Base-by-base conservation (phyloP, 2,329 filamentous ascomycete species). In the Pseudogymnoascus sp. region DNA sequence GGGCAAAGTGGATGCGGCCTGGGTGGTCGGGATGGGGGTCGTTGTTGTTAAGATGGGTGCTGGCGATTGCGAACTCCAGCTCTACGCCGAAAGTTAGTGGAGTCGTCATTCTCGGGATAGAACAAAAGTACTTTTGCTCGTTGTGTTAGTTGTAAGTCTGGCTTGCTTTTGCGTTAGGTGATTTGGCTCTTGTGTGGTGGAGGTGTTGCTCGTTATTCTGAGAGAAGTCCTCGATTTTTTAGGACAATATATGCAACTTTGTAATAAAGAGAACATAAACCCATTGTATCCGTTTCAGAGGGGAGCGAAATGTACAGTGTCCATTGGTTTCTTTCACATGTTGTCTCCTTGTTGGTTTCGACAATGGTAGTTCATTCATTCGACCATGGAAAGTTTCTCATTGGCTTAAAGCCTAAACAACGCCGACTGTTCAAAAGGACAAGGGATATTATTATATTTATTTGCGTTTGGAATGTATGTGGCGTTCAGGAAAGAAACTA, bases 81-180 rank as follows among this genome's bases (percentile, higher is more conserved):
- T 72, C 70, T 14, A 71, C 59, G 8, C 70, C 69, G 38, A 71
- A 71, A 9, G 68, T 67, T 11, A 65, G 41, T 38, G 49, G 49
- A 6, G 49, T 55, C 28, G 49, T 18, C 49, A 55, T 55, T 35
- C 11, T 55, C 16, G 9, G 28, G n/a, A 33, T 55, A 28, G 28
- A 55, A 12, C n/a, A 55, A 33, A 3, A 18, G 1, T 55, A 18
- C 4, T n/a, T 55, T 7, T 55, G n/a, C n/a, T 33, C 21, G 28
- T 8, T 55, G 49, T 9, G 23, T 16, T 16, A 11, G 8, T 55
- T 55, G 49, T 28, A 31, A 55, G 49, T 55, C 49, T 28, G 16
- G 49, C 28, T 33, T 55, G 49, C 49, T 33, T 33, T 55, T 33
- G 16, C 28, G 11, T 55, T 16, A 33, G 18, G 28, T 35, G 33